Evolutionary conservation across 2,329 filamentous ascomycete genomes (phyloP), one percentile per base, ranked within the genome.

Genomic region (Lachnellula suecica): DNA sequence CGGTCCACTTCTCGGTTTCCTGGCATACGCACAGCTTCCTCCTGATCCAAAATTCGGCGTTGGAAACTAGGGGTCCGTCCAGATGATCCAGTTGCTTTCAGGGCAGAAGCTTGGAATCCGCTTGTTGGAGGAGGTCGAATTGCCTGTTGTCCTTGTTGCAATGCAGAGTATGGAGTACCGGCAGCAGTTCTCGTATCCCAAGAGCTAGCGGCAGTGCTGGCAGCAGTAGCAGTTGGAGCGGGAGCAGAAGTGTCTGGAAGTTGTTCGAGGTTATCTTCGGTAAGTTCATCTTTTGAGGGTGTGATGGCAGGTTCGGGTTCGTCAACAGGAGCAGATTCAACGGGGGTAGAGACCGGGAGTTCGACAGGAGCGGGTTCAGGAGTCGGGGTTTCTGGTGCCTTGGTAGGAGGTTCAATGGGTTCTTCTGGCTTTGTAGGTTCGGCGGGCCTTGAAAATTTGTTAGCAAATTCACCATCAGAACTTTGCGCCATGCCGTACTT

Each of bases 11-110:
- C 92, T 62, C 94, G 91, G 75, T 97, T 96, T 54, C 90, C 91
- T 42, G 94, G 94, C 93, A 99, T 97, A 59, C 96, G 91, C 37
- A 99, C 94, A 53, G 94, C 91, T 74, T 99, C 94, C 71, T 96
- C 92, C 69, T 99, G 94, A 64, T 97, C 92, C 66, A 96, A 79
- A 49, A 97, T 81, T 65, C 91, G 88, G 60, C 93, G 85, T 70
- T 95, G 88, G 71, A 88, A 91, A 73, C 87, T 92, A 19, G 90
- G 83, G 49, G 84, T 85, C 56, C 93, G 88, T 54, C 78, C 76
- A 52, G 80, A 72, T 22, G 82, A 75, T 56, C 65, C 84, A 74
- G 53, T 82, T 11, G 89, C 89, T 75, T 96, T 96, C 64, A 89
- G 78, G 23, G 91, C 90, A 45, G 86, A 88, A n/a, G 89, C 81